Conservation (phyloP, 495 filamentous ascomycete species). For the Lophiostoma macrostomum region DNA sequence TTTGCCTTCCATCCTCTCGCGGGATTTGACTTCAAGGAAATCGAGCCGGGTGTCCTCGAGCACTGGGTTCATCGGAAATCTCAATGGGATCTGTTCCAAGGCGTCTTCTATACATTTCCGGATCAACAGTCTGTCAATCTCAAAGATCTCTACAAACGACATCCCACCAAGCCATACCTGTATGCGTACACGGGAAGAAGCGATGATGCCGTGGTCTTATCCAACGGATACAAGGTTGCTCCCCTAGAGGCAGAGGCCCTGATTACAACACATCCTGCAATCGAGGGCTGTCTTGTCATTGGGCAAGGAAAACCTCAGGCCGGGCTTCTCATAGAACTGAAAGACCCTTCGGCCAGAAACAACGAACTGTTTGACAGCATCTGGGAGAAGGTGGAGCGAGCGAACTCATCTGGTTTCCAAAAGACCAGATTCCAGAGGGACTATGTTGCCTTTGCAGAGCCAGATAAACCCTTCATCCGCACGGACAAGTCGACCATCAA, state of each 20-base stretch:
- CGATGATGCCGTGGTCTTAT: constrained; percentile 46
- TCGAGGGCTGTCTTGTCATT: constrained; percentile 38
- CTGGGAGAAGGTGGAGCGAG: neutral
- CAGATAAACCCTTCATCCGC: constrained; percentile 1
- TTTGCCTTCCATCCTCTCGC: neutral
- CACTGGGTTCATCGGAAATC: neutral
- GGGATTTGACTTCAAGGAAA: neutral
- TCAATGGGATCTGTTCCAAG: neutral
- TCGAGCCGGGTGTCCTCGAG: neutral
- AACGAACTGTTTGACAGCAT: neutral
- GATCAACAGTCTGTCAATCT: neutral
- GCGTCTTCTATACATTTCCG: constrained; percentile 10
- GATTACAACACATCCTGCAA: constrained; percentile 15
- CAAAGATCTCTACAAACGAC: constrained; percentile 18
- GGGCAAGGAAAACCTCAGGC: constrained; percentile 41
- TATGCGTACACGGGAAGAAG: constrained; percentile 27
- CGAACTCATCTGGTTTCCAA: neutral
- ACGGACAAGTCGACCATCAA: constrained; percentile 2
- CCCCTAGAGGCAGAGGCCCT: constrained; percentile 41
- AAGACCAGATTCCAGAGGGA: neutral
- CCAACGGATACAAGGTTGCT: constrained; percentile 46
- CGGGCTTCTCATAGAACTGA: constrained; percentile 3
- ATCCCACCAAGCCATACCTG: constrained; percentile 27
- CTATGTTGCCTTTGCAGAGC: neutral
- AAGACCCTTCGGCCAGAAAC: neutral